A percentile compares a stretch with the other conserved stretches of the same genome.
Evolutionary conservation across 768 basidiomycete species (phyloP).

Genomic region (Boletus tylopilopsis): DNA sequence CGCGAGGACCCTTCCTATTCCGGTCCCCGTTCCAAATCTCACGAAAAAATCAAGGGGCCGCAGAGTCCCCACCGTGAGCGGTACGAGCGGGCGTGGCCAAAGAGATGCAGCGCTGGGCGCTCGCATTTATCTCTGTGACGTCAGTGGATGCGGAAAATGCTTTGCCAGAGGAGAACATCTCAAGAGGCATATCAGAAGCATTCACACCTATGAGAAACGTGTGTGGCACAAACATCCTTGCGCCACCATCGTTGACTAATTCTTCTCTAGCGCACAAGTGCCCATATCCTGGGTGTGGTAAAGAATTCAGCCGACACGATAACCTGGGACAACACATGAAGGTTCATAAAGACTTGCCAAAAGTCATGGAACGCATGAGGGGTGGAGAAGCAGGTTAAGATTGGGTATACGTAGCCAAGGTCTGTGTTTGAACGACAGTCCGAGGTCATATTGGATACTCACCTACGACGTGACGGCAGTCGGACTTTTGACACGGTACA

Average conservation of each 20-base stretch:
- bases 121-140: conserved; percentile 70
- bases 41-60: conserved; percentile 71
- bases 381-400: conserved; percentile 14
- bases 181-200: conserved; percentile 83
- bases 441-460: conserved; percentile 21
- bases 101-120: conserved; percentile 37
- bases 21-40: conserved; percentile 63
- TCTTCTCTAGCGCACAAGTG: conserved; percentile 66
- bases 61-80: conserved; percentile 52
- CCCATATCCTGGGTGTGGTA: conserved; percentile 73
- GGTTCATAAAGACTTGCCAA: conserved; percentile 54
- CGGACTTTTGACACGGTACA: conserved; percentile 24
- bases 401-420: conserved; percentile 10
- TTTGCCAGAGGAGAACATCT: conserved; percentile 88
- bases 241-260: conserved; percentile 11
- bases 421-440: conserved; percentile 17
- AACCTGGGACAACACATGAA: conserved; percentile 88
- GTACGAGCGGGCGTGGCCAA: conserved; percentile 29
- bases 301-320: conserved; percentile 84
- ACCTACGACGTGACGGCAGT: conserved; percentile 21
- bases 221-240: conserved; percentile 27
- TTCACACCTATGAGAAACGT: conserved; percentile 94
- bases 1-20: conserved; percentile 44
- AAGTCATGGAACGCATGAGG: conserved; percentile 24
- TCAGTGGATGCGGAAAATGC: conserved; percentile 81